Conservation (phyloP, 768 basidiomycete species). For the Megacollybia marginata region DNA sequence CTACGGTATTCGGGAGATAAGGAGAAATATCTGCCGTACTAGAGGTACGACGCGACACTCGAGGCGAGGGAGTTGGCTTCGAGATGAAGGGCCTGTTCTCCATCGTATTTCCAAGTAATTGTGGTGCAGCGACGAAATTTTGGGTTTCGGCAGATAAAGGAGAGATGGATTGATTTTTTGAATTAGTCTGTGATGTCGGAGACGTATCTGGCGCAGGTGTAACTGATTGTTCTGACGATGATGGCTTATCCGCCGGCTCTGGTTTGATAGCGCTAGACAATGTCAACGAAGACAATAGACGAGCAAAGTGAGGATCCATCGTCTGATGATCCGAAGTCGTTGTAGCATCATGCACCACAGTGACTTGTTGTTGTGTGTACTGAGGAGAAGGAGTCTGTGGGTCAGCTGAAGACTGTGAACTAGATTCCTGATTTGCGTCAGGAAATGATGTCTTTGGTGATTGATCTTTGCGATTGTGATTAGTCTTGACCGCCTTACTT, state of each 20-base stretch:
- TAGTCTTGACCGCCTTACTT: constrained; percentile 17
- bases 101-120: background rate
- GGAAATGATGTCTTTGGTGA: constrained; percentile 12
- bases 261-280: constrained; percentile 33
- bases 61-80: background rate
- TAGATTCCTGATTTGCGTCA: constrained; percentile 50
- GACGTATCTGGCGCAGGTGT: too few relatives aligned
- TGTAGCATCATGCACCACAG: constrained; percentile 24
- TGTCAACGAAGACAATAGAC: constrained; percentile 54
- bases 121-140: constrained; percentile 1
- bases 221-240: too few relatives aligned
- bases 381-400: constrained; percentile 61
- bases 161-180: background rate
- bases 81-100: background rate
- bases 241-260: too few relatives aligned
- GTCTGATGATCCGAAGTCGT: constrained; percentile 21
- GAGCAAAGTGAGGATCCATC: constrained; percentile 67
- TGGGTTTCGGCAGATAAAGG: background rate
- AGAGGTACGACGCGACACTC: constrained; percentile 30
- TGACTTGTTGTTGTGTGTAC: constrained; percentile 30
- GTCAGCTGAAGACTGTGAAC: constrained; percentile 59
- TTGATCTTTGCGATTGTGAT: constrained; percentile 6
- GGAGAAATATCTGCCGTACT: constrained; percentile 63
- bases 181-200: background rate
- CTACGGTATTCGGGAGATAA: constrained; percentile 49